Evolutionary conservation across 179 eudicot species (phyloP), one percentile per base, ranked within the genome.

Genomic region (Vitellaria paradoxa): DNA sequence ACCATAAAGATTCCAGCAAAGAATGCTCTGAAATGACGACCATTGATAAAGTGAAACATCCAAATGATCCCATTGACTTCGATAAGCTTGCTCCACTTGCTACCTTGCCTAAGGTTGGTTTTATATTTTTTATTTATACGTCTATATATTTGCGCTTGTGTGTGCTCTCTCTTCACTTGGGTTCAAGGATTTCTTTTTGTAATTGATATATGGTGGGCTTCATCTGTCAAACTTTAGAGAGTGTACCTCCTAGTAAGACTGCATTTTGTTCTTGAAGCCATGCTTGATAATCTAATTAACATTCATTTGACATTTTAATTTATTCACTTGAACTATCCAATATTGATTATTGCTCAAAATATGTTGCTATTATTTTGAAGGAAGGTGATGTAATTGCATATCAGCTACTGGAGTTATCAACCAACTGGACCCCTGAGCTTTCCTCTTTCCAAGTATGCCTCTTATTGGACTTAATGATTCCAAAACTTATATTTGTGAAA

Each of bases 361-460:
- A 62, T 57, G 4, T 10, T 70, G 74, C 70, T 75, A 68, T 80
- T 76, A 40, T 37, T 70, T 82, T 82, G 74, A 87, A 96, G 99
- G 90, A 83, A 81, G 99, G 96, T 77, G 96, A 93, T 70, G 76
- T 87, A 70, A 83, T 96, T 82, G 99, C 96, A 68, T 96, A 96
- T 82, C 98, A 98, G 11, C 74, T 93, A n/a, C 83, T 92, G 85
- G 98, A 90, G 79, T 75, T 93, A 69, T 87, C 93, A 68, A 89
- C 99, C 65, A 73, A 90, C 55, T 88, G 88, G 84, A 88, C 91
- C 77, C 98, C 99, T 17, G 91, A 91, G 88, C 84, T 94, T 75
- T 89, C 97, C 52, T 79, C 90, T 56, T 90, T 84, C 79, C 89
- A 93, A 65, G 98, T 94, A 89, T 55, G 56, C 46, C 57, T 81